Evolutionary conservation across 805 yeast species (phyloP).

Genomic region (Candida verbasci): DNA sequence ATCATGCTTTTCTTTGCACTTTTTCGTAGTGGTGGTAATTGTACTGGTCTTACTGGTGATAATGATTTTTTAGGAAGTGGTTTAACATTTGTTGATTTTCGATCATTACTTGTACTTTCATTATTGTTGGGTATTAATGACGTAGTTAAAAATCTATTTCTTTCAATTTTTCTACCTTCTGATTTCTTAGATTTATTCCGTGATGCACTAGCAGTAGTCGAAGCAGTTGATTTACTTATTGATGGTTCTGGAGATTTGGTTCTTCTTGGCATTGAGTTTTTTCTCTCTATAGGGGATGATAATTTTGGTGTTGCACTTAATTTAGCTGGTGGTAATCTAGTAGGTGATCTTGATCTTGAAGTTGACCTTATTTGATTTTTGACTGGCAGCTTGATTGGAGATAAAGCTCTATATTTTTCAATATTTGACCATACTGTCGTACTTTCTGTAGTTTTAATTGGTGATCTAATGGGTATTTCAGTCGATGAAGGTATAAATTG

Average conservation of each 20-base stretch:
- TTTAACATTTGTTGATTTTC: neutral
- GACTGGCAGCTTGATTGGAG: neutral
- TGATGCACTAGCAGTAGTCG: constrained; percentile 1
- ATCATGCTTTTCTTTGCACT: constrained; percentile 22
- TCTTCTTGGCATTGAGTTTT: neutral
- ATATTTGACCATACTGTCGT: constrained; percentile 3
- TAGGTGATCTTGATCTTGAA: constrained; percentile 1
- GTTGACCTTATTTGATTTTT: neutral
- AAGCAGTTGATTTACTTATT: neutral
- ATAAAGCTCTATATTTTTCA: constrained; percentile 5
- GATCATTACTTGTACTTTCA: neutral
- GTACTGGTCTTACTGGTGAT: constrained; percentile 1
- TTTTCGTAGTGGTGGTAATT: constrained; percentile 1
- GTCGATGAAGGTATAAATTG: too few relatives aligned
- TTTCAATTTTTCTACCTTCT: constrained; percentile 3
- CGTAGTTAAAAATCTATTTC: constrained; percentile 6
- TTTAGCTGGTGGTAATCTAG: neutral
- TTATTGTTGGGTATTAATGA: constrained; percentile 1
- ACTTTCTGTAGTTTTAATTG: neutral
- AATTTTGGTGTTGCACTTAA: neutral
- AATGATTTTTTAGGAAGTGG: neutral
- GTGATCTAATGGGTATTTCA: neutral
- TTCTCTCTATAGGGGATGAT: neutral
- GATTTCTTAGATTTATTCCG: neutral
- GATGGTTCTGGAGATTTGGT: neutral